Evolutionary conservation across 2,329 filamentous ascomycete genomes (phyloP).

Genomic region (Fusarium tjaetaba): DNA sequence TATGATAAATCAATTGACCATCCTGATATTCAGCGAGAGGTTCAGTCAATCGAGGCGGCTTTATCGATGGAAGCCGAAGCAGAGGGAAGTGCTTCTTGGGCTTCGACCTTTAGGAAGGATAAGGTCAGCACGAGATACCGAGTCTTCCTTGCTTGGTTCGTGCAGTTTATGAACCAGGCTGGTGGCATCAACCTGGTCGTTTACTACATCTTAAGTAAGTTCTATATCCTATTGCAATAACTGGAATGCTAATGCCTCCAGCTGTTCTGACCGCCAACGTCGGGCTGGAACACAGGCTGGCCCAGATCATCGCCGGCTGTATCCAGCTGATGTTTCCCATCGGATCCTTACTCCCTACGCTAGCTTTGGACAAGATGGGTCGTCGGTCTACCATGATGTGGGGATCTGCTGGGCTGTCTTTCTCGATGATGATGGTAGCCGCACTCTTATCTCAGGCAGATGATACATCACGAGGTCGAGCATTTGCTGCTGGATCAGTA

Average conservation of each 20-base stretch:
- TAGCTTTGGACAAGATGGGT: slow-evolving; percentile 51
- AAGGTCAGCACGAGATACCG: slow-evolving; percentile 26
- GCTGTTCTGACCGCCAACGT: slow-evolving; percentile 47
- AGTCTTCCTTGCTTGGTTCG: slow-evolving; percentile 30
- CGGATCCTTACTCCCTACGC: slow-evolving; percentile 48
- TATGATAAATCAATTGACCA: slow-evolving; percentile 51
- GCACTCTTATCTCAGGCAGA: slow-evolving; percentile 28
- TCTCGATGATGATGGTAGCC: slow-evolving; percentile 39
- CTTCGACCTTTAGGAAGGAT: slow-evolving; percentile 47
- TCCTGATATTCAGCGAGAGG: slow-evolving; percentile 46
- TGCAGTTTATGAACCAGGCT: slow-evolving; percentile 53
- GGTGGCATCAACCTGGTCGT: slow-evolving; percentile 59
- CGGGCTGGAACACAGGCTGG: slow-evolving; percentile 38
- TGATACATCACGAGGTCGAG: slow-evolving; percentile 13
- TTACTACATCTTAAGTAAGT: slow-evolving; percentile 47
- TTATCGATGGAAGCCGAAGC: slow-evolving; percentile 52
- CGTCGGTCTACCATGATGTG: slow-evolving; percentile 57
- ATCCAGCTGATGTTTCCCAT: slow-evolving; percentile 53
- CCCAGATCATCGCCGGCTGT: slow-evolving; percentile 50
- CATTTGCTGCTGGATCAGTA: slow-evolving; percentile 25
- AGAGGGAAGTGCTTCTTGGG: slow-evolving; percentile 46
- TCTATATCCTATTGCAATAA: too few species aligned
- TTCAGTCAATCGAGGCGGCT: slow-evolving; percentile 53
- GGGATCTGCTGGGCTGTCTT: slow-evolving; percentile 45
- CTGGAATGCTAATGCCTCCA: too few species aligned